Conservation (phyloP, 2,329 filamentous ascomycete genomes). For the Colletotrichum viniferum region DNA sequence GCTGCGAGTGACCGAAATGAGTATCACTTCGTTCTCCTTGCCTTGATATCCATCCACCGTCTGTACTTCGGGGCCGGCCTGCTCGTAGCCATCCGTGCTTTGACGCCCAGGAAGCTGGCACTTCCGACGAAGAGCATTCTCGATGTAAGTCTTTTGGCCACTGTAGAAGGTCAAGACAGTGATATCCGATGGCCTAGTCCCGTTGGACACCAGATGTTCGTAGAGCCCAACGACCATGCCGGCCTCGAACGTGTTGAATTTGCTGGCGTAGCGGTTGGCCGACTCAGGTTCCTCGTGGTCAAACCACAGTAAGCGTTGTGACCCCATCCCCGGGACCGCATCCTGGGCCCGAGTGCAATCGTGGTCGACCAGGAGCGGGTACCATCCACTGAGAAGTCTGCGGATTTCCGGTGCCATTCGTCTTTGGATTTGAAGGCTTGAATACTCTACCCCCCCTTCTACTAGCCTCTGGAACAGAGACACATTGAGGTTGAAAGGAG, state of each 20-base stretch:
- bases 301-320: conserved; percentile 39
- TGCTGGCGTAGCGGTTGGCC: conserved; percentile 67
- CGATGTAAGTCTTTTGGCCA: conserved; percentile 74
- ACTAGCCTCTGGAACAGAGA: conserved; percentile 84
- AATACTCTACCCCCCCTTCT: conserved; percentile 65
- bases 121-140: conserved; percentile 45
- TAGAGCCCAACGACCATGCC: conserved; percentile 77
- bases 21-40: conserved; percentile 84
- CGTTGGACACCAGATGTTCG: conserved; percentile 73
- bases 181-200: conserved; percentile 63
- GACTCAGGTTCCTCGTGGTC: conserved; percentile 65
- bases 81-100: conserved; percentile 24
- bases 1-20: conserved; percentile 82
- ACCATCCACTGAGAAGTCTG: conserved; percentile 50
- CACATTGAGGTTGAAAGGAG: conserved; percentile 70
- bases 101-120: neutral
- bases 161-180: conserved; percentile 90
- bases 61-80: conserved; percentile 31
- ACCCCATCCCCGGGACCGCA: conserved; percentile 50
- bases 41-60: conserved; percentile 93
- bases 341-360: conserved; percentile 36
- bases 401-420: conserved; percentile 55
- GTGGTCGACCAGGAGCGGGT: conserved; percentile 50
- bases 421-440: conserved; percentile 71
- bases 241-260: conserved; percentile 73